Percentiles rank a stretch among this genome's conserved stretches.
Evolutionary conservation across 2,329 filamentous ascomycete species (phyloP).

Genomic region (Ophiostoma ips): DNA sequence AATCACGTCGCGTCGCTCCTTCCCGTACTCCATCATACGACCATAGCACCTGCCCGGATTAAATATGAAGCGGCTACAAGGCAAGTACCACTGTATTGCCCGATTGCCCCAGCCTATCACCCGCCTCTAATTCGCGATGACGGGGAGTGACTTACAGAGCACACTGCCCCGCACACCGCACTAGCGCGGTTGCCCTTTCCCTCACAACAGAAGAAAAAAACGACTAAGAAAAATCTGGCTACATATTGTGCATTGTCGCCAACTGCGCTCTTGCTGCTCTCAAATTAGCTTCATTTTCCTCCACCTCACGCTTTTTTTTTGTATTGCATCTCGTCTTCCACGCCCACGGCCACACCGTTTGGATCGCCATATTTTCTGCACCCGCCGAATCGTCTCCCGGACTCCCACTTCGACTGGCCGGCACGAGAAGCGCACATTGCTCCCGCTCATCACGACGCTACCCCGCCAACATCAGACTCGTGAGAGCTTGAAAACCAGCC

Average conservation of each 20-base stretch:
- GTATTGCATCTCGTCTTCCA: neutral
- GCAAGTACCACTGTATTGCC: neutral
- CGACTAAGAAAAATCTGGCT: conserved; percentile 5
- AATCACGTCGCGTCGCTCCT: neutral
- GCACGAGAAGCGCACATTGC: neutral
- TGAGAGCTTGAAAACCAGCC: conserved; percentile 1
- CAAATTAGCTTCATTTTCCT: conserved; percentile 1
- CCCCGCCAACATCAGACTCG: conserved; percentile 8
- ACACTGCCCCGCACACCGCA: conserved; percentile 12
- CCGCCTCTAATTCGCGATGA: conserved; percentile 9
- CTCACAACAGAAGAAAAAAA: conserved; percentile 11
- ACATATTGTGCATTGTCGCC: conserved; percentile 10
- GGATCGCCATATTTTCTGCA: neutral
- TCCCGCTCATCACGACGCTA: neutral
- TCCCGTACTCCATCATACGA: too few relatives aligned
- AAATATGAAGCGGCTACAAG: conserved; percentile 2
- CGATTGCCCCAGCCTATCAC: conserved; percentile 9
- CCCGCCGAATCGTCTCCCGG: neutral
- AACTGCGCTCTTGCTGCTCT: neutral
- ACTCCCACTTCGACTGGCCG: neutral
- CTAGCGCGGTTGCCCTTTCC: conserved; percentile 12
- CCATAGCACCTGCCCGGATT: neutral
- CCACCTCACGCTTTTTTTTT: conserved; percentile 2
- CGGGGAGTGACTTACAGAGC: neutral
- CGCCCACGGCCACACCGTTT: neutral